Evolutionary conservation across 306 rosid species (phyloP), one percentile per base, ranked within the genome.

Genomic region (Rubus idaeus): DNA sequence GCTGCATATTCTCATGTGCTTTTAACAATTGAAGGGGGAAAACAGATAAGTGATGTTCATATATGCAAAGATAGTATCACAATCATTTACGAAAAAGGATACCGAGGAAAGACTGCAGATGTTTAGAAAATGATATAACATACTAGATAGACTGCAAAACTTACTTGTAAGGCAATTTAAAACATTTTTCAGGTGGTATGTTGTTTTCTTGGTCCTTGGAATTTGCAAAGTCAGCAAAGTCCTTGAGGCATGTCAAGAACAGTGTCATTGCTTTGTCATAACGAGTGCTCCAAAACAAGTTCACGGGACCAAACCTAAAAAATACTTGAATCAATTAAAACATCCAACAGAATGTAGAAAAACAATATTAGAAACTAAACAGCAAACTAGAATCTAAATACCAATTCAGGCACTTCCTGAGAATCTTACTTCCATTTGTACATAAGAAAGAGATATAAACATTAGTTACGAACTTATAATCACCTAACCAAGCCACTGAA

Each of bases 261-360:
- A 88, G 84, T 12, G 96, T 86, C 99, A 92, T 92, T 86, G 97
- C 97, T 87, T 81, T 92, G 93, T 95, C 99, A 81, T 92, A 95
- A 47, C 97, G 93, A 64, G 96, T 92, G 81, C 99, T 92, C 99
- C 99, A 95, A 78, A 92, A 92, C 85, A 92, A 84, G 88, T 95
- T 95, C 84, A 95, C 99, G 1, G 99, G 97, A 79, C 97, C 99
- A 86, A 95, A 95, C 91, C 99, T 93, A 83, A 63, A 52, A 52
- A 68, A 78, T 16, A 78, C 21, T 53, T 18, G 35, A 74, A 45
- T 72, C 73, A 46, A 58, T 37, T 79, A 78, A 83, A 77, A 62
- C 53, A 50, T 20, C 44, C 77, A 70, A 75, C 75, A 78, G 61
- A 77, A 81, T 4, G 53, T 55, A 9, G 2, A 8, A 69, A 39